A percentile compares a stretch with the other conserved stretches of the same genome.
Evolutionary conservation across 2,329 filamentous ascomycete genomes (phyloP).

Genomic region (Botrytis aclada): DNA sequence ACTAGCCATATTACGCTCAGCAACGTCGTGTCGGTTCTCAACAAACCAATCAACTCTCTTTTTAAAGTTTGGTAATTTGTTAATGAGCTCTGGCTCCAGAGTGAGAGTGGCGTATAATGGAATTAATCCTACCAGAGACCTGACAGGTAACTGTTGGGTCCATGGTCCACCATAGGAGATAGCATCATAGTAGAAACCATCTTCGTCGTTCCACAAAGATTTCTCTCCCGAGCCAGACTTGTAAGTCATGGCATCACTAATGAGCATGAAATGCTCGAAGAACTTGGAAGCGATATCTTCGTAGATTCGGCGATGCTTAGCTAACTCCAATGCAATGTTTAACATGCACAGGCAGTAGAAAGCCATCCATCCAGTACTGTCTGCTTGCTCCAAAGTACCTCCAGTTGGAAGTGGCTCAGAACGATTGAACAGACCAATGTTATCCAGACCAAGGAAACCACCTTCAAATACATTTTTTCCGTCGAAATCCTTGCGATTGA

Average conservation of each 20-base stretch:
- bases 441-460: constrained; percentile 92
- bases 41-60: constrained; percentile 93
- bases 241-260: constrained; percentile 95
- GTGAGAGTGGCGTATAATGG: constrained; percentile 90
- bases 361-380: constrained; percentile 98
- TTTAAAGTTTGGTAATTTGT: constrained; percentile 89
- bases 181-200: constrained; percentile 97
- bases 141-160: constrained; percentile 87
- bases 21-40: constrained; percentile 78
- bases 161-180: constrained; percentile 94
- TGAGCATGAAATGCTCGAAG: constrained; percentile 97
- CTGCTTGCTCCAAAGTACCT: constrained; percentile 89
- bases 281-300: constrained; percentile 98
- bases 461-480: constrained; percentile 98
- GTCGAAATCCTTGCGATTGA: constrained; percentile 90
- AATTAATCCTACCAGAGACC: constrained; percentile 89
- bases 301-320: constrained; percentile 91
- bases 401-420: constrained; percentile 93
- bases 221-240: constrained; percentile 69
- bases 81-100: constrained; percentile 88
- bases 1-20: constrained; percentile 90
- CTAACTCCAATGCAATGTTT: constrained; percentile 91
- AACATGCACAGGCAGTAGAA: constrained; percentile 97
- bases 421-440: constrained; percentile 95
- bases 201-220: constrained; percentile 93